These are phyloP conservation scores for Bauhinia variegata DNA, from an alignment of 306 rosid species.

Conservation along the genomic window DNA sequence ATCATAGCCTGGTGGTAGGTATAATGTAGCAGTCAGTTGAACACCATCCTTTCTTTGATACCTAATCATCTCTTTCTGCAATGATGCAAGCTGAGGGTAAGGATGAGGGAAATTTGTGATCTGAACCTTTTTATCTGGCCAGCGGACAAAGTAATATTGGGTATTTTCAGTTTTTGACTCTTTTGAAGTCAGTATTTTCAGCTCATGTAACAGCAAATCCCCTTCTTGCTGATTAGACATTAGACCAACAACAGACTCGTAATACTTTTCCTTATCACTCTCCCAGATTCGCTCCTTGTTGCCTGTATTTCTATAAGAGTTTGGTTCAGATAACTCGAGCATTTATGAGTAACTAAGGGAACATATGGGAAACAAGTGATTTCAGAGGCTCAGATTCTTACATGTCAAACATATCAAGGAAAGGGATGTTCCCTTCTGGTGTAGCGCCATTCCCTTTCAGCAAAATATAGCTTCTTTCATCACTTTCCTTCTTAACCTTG, in stretches of 20 bases:
- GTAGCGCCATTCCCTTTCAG: constrained; percentile 95
- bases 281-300: constrained; percentile 91
- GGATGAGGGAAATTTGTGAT: constrained; percentile 97
- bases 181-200: constrained; percentile 85
- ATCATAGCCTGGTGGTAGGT: constrained; percentile 92
- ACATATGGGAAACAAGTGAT: constrained; percentile 31
- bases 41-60: constrained; percentile 98
- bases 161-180: constrained; percentile 98
- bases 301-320: constrained; percentile 83
- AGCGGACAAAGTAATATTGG: constrained; percentile 75
- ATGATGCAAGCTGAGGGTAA: constrained; percentile 86
- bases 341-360: constrained; percentile 22
- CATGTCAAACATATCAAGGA: constrained; percentile 96
- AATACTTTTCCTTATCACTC: constrained; percentile 82
- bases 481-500: constrained; percentile 65
- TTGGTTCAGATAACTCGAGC: constrained; percentile 43
- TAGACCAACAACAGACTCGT: constrained; percentile 82
- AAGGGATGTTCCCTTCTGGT: constrained; percentile 92
- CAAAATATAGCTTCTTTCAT: constrained; percentile 63
- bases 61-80: constrained; percentile 96
- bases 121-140: constrained; percentile 84
- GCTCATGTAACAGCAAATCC: constrained; percentile 64
- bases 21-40: constrained; percentile 92
- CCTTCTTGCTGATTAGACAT: constrained; percentile 96
- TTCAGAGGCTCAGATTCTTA: constrained; percentile 57